Conservation (phyloP, 2,329 filamentous ascomycete genomes). For the Sporothrix pallida region DNA sequence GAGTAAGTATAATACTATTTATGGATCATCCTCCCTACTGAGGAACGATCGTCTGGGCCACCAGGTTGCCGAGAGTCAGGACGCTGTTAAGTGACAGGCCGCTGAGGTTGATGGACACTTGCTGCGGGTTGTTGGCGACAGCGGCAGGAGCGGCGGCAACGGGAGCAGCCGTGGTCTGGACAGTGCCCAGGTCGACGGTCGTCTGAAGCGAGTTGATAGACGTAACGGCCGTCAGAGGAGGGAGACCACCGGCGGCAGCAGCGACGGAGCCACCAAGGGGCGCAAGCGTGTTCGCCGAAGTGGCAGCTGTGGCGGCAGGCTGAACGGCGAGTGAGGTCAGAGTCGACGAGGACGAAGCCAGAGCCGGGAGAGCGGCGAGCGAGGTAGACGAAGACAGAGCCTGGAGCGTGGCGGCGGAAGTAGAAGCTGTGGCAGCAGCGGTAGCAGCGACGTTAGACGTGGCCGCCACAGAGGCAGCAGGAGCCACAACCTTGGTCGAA, state of each 20-base stretch:
- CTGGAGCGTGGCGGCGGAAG: neutral
- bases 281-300: neutral
- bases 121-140: conserved; percentile 40
- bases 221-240: conserved; percentile 20
- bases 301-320: neutral
- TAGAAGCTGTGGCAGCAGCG: conserved; percentile 26
- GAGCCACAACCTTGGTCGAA: conserved; percentile 33
- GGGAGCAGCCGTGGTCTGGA: conserved; percentile 38
- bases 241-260: conserved; percentile 32
- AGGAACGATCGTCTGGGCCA: conserved; percentile 39
- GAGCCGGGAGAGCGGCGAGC: neutral
- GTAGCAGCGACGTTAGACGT: conserved; percentile 8
- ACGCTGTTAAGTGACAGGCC: conserved; percentile 52
- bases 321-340: neutral
- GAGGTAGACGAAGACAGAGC: neutral
- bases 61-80: conserved; percentile 53
- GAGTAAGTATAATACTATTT: neutral
- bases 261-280: conserved; percentile 17
- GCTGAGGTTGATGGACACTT: conserved; percentile 47
- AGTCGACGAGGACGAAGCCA: neutral
- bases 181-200: conserved; percentile 42
- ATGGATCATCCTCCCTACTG: neutral
- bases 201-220: conserved; percentile 38
- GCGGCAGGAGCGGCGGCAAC: conserved; percentile 39
- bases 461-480: conserved; percentile 14